Evolutionary conservation across 176 grass and related monocot species (phyloP).

Genomic region (Triticum turgidum): DNA sequence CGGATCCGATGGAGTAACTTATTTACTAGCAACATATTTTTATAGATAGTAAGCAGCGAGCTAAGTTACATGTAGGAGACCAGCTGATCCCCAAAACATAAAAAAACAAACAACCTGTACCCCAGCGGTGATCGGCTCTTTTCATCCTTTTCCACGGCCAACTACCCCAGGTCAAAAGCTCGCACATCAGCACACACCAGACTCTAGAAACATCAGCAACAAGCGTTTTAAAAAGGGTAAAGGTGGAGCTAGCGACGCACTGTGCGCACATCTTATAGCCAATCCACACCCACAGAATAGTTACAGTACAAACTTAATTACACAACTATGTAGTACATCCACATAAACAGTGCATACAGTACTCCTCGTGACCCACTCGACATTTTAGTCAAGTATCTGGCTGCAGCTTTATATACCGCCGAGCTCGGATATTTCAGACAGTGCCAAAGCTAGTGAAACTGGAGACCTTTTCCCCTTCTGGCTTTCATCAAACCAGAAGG

Average conservation of each 20-base stretch:
- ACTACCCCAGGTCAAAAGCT: background rate
- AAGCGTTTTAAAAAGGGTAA: background rate
- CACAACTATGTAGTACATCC: background rate
- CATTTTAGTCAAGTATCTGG: background rate
- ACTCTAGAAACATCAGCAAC: too few relatives aligned
- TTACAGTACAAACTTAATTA: slow-evolving; percentile 3
- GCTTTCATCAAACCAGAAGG: slow-evolving; percentile 3
- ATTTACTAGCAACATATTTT: too few relatives aligned
- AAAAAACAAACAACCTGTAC: too few relatives aligned
- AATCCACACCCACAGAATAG: background rate
- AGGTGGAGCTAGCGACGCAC: slow-evolving; percentile 12
- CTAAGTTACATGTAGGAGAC: too few relatives aligned
- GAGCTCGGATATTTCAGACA: background rate
- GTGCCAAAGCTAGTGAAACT: background rate
- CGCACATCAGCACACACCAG: background rate
- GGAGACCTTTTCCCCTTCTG: background rate
- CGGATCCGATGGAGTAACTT: too few relatives aligned
- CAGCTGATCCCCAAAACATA: too few relatives aligned
- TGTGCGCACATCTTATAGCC: slow-evolving; percentile 18
- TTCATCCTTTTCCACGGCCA: background rate
- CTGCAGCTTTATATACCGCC: slow-evolving; percentile 21
- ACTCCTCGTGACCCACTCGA: background rate
- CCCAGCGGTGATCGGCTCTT: background rate
- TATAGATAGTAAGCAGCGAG: too few relatives aligned
- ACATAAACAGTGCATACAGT: background rate